phyloP scores from a whole-genome alignment of 192 early-diverging fungal species.

The Jimgerdemannia flammicorona region DNA sequence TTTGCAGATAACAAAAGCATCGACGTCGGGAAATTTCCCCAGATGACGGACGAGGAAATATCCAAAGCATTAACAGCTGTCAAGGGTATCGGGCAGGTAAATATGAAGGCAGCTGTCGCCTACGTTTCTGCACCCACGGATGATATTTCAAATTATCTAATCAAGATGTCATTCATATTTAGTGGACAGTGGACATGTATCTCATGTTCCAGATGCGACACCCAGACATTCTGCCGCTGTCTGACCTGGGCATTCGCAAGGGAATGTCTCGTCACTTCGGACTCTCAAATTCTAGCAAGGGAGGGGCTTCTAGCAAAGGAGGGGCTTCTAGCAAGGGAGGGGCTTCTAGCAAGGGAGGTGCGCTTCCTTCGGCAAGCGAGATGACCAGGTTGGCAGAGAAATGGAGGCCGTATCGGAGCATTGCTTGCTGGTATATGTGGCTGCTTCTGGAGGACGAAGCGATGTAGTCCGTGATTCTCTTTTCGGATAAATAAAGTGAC shows the following conservation, averaged over 20 bases:
- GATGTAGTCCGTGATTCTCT: not conserved
- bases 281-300: constrained; percentile 33
- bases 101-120: not conserved
- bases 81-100: constrained; percentile 61
- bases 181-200: constrained; percentile 74
- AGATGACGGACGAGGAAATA: constrained; percentile 54
- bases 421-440: constrained; percentile 72
- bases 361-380: constrained; percentile 33
- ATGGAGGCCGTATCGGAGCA: constrained; percentile 64
- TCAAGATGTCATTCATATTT: not conserved
- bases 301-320: not conserved
- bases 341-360: constrained; percentile 24
- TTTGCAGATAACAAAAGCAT: constrained; percentile 50
- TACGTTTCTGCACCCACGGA: too few species aligned
- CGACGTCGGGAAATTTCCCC: constrained; percentile 32
- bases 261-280: constrained; percentile 63
- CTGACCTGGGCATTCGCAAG: constrained; percentile 60
- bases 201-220: constrained; percentile 69
- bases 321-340: not conserved
- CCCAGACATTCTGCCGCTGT: constrained; percentile 64
- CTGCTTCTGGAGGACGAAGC: constrained; percentile 18
- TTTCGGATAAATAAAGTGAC: too few species aligned
- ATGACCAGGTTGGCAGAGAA: constrained; percentile 47
- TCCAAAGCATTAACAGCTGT: constrained; percentile 49
- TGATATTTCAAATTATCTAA: too few species aligned